A percentile compares a stretch with the other conserved stretches of the same genome.
These are phyloP conservation scores for Ustilago xerochloae DNA, from an alignment of 1,284 basidiomycete species.

Conservation along the genomic window DNA sequence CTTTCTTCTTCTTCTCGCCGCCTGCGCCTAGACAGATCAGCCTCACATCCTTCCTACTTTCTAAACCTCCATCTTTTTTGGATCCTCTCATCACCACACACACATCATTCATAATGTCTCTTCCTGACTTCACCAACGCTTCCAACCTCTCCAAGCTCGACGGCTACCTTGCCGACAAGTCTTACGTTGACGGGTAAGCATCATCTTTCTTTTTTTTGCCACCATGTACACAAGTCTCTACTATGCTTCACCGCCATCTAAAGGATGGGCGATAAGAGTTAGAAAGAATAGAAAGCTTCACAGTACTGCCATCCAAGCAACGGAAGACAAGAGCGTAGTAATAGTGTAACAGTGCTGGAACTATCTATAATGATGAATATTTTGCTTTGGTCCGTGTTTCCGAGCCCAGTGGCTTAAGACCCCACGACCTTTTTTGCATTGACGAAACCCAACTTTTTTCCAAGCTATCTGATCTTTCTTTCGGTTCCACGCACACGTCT, in stretches of 20 bases:
- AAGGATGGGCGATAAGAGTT: not conserved
- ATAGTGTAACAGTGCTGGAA: too few relatives aligned
- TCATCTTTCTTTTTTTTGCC: not conserved
- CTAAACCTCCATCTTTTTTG: not conserved
- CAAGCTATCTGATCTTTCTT: conserved; percentile 63
- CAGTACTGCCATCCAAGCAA: too few relatives aligned
- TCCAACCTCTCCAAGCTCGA: conserved; percentile 61
- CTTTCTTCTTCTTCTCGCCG: conserved; percentile 15
- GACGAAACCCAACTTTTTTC: conserved; percentile 65
- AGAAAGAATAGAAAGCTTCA: too few relatives aligned
- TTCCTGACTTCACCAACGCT: conserved; percentile 66
- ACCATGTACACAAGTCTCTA: conserved; percentile 10
- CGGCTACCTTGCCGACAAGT: conserved; percentile 60
- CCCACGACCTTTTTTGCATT: conserved; percentile 66
- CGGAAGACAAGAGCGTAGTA: too few relatives aligned
- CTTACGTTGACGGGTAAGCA: conserved; percentile 67
- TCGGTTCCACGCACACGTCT: not conserved
- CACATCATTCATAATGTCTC: conserved; percentile 57
- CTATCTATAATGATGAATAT: conserved; percentile 62
- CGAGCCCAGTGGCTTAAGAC: conserved; percentile 69
- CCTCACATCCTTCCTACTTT: too few relatives aligned
- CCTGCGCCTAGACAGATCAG: too few relatives aligned
- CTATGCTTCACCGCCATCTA: not conserved
- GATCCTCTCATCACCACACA: conserved; percentile 23
- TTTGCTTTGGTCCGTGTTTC: conserved; percentile 69